phyloP scores from a whole-genome alignment of 306 rosid genomes.

The Medicago ruthenica region DNA sequence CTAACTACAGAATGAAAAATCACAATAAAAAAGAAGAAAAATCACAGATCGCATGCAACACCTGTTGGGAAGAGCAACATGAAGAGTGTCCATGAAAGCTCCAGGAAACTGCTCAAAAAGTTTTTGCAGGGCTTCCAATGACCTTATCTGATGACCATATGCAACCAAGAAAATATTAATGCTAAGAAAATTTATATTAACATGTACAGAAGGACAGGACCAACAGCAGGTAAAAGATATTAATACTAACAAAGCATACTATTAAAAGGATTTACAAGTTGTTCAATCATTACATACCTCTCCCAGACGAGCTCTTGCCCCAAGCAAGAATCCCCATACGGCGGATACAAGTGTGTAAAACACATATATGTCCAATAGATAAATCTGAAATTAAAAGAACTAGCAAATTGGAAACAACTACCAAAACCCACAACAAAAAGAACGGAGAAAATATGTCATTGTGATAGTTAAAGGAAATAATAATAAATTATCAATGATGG shows the following conservation, averaged over 20 bases:
- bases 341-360: constrained; percentile 83
- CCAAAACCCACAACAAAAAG: not conserved
- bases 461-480: not conserved
- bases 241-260: constrained; percentile 27
- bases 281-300: constrained; percentile 63
- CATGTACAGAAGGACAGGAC: constrained; percentile 9
- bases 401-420: not conserved
- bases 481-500: not conserved
- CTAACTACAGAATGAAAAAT: constrained; percentile 27
- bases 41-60: constrained; percentile 27
- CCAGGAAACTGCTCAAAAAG: constrained; percentile 91
- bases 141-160: constrained; percentile 74
- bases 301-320: constrained; percentile 93
- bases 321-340: constrained; percentile 86
- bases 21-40: constrained; percentile 6
- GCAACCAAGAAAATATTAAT: not conserved
- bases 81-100: constrained; percentile 83
- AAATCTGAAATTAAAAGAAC: constrained; percentile 64
- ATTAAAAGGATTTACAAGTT: constrained; percentile 11
- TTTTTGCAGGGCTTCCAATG: constrained; percentile 83
- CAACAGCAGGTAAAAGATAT: constrained; percentile 16
- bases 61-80: constrained; percentile 70
- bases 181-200: constrained; percentile 13
- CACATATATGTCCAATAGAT: constrained; percentile 74
- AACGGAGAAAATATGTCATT: not conserved